A percentile compares a stretch with the other conserved stretches of the same genome.
These are phyloP conservation scores for Fusarium chaquense DNA, from an alignment of 2,329 filamentous ascomycete genomes.

Conservation along the genomic window DNA sequence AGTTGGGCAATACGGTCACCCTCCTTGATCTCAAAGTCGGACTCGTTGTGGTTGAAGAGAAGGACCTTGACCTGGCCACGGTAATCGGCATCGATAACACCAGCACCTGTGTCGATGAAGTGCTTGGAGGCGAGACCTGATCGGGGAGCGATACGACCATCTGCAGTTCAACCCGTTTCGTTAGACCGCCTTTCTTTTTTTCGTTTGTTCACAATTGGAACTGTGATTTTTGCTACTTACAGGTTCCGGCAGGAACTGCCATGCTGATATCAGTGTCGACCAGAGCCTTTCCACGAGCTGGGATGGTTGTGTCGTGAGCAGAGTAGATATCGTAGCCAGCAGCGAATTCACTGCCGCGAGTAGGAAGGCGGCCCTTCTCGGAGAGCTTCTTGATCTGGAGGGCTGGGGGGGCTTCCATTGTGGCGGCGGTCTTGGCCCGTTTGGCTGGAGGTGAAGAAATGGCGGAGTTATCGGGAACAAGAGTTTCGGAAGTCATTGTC, in stretches of 20 bases:
- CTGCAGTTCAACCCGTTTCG: slow-evolving; percentile 56
- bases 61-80: slow-evolving; percentile 93
- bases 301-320: slow-evolving; percentile 78
- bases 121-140: slow-evolving; percentile 94
- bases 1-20: slow-evolving; percentile 95
- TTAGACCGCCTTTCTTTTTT: slow-evolving; percentile 6
- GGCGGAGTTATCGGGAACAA: slow-evolving; percentile 59
- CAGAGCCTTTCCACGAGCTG: slow-evolving; percentile 83
- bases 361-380: slow-evolving; percentile 82
- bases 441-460: slow-evolving; percentile 82
- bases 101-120: slow-evolving; percentile 95
- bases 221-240: slow-evolving; percentile 63
- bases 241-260: slow-evolving; percentile 89
- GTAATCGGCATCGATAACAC: slow-evolving; percentile 98
- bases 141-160: slow-evolving; percentile 89
- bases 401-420: slow-evolving; percentile 63
- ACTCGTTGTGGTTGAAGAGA: slow-evolving; percentile 90
- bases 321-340: slow-evolving; percentile 96
- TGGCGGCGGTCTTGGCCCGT: slow-evolving; percentile 74
- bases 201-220: neutral
- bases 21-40: slow-evolving; percentile 82
- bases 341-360: slow-evolving; percentile 87
- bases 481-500: slow-evolving; percentile 43
- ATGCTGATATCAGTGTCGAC: slow-evolving; percentile 94
- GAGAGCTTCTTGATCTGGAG: slow-evolving; percentile 91